Evolutionary conservation across 257 asterid species (phyloP), one percentile per base, ranked within the genome.

Genomic region (Perilla frutescens): DNA sequence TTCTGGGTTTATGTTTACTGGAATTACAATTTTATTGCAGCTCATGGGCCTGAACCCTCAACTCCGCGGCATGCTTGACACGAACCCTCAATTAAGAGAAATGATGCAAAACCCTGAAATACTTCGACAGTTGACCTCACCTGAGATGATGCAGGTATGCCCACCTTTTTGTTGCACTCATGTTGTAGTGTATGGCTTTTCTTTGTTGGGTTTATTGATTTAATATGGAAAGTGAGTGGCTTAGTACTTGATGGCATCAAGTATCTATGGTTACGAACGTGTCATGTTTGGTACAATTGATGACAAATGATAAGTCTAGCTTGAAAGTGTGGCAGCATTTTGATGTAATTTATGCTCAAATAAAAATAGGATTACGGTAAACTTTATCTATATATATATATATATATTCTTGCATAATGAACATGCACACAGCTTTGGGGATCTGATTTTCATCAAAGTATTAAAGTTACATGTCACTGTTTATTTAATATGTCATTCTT

Each of bases 21-120:
- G 74, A 66, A 14, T 20, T 66, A 67, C 29, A 31, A 20, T 77
- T 79, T 79, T 68, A 53, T 76, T 82, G 76, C 80, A 88, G 95
- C 76, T 88, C 54, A 47, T 84, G 39, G 83, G 84, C 74, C 61
- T 74, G 71, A 86, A 80, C 73, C 91, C 90, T 71, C 91, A 81
- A 73, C 76, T 88, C 26, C 86, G 84, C 11, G 10, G 77, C 62
- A 75, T 87, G 87, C 76, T 89, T 61, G 96, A 87, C 74, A 49
- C 31, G 76, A 87, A 89, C 71, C 96, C 92, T 75, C 96, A 85
- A 59, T 76, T 89, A 43, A 82, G 87, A 79, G 90, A 87, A 77
- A 82, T 85, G 89, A 83, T 89, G 87, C 96, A 87, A 74, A 87
- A 87, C 76, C 96, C 92, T 0, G 96, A 89, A 43, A 20, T 85